These are phyloP conservation scores for Xylaria polymorpha DNA, from an alignment of 2,329 filamentous ascomycete genomes.

Conservation along the genomic window DNA sequence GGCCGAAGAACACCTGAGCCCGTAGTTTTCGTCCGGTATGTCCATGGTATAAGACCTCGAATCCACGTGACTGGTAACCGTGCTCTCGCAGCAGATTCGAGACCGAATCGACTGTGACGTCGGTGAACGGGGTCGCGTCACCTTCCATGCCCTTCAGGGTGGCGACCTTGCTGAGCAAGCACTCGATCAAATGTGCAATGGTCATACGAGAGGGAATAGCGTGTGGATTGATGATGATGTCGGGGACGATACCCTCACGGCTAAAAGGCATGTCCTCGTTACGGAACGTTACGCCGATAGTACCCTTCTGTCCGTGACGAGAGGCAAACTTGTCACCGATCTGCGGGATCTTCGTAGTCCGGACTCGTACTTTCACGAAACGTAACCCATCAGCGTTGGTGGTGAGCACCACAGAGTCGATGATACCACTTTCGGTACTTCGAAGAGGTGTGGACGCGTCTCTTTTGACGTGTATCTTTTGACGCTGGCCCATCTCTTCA, in stretches of 20 bases:
- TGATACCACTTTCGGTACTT: constrained; percentile 95
- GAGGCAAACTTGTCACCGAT: constrained; percentile 99
- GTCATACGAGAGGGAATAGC: constrained; percentile 99
- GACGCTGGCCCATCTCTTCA: constrained; percentile 92
- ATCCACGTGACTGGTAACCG: constrained; percentile 96
- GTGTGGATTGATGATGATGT: constrained; percentile 99
- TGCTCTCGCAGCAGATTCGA: constrained; percentile 87
- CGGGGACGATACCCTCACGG: constrained; percentile 87
- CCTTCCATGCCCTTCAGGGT: constrained; percentile 94
- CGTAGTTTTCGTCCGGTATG: constrained; percentile 95
- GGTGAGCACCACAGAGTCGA: constrained; percentile 92
- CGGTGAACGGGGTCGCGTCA: constrained; percentile 97
- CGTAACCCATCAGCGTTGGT: constrained; percentile 94
- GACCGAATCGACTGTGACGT: constrained; percentile 94
- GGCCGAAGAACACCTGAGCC: constrained; percentile 95
- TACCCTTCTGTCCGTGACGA: constrained; percentile 98
- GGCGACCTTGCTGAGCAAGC: constrained; percentile 94
- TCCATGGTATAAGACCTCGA: constrained; percentile 99
- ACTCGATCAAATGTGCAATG: constrained; percentile 99
- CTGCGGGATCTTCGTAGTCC: constrained; percentile 97
- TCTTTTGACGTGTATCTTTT: constrained; percentile 88
- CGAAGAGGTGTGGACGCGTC: constrained; percentile 95
- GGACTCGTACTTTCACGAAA: constrained; percentile 96
- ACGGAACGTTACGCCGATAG: constrained; percentile 97
- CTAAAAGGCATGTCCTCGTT: constrained; percentile 99